These are phyloP conservation scores for Umbelopsis isabellina DNA, from an alignment of 192 early-diverging fungal species.

Conservation along the genomic window DNA sequence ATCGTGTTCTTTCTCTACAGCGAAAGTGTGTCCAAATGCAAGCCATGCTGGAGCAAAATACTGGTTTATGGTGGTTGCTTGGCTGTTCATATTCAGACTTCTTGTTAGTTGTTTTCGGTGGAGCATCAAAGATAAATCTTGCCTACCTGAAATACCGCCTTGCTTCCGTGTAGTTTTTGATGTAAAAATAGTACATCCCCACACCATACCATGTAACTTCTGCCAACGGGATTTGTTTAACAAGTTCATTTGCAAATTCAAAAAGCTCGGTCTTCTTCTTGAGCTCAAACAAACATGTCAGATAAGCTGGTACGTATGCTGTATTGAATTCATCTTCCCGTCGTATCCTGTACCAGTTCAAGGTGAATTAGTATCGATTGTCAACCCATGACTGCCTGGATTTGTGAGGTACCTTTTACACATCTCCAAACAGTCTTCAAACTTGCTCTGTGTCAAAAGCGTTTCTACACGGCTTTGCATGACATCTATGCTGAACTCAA, in stretches of 20 bases:
- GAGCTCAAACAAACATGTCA: slow-evolving; percentile 71
- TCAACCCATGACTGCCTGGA: not conserved
- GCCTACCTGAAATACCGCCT: slow-evolving; percentile 60
- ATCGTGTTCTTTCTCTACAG: slow-evolving; percentile 74
- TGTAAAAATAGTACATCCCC: slow-evolving; percentile 75
- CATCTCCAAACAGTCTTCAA: slow-evolving; percentile 49
- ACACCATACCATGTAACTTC: slow-evolving; percentile 76
- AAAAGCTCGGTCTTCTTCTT: slow-evolving; percentile 69
- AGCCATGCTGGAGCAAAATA: slow-evolving; percentile 76
- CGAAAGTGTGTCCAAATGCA: slow-evolving; percentile 80
- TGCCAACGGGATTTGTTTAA: slow-evolving; percentile 60
- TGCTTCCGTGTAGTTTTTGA: slow-evolving; percentile 63
- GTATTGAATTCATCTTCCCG: slow-evolving; percentile 61
- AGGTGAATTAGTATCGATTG: not conserved
- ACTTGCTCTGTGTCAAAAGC: slow-evolving; percentile 50
- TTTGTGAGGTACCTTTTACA: slow-evolving; percentile 45
- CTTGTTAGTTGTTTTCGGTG: not conserved
- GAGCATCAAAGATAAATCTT: not conserved
- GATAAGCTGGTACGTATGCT: slow-evolving; percentile 60
- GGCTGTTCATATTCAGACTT: slow-evolving; percentile 40
- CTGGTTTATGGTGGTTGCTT: slow-evolving; percentile 63
- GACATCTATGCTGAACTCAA: slow-evolving; percentile 53
- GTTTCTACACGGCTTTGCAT: slow-evolving; percentile 59
- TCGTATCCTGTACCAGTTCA: slow-evolving; percentile 52
- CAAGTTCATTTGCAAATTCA: slow-evolving; percentile 71